phyloP scores from a whole-genome alignment of 768 basidiomycete species.

The Chiua virens region DNA sequence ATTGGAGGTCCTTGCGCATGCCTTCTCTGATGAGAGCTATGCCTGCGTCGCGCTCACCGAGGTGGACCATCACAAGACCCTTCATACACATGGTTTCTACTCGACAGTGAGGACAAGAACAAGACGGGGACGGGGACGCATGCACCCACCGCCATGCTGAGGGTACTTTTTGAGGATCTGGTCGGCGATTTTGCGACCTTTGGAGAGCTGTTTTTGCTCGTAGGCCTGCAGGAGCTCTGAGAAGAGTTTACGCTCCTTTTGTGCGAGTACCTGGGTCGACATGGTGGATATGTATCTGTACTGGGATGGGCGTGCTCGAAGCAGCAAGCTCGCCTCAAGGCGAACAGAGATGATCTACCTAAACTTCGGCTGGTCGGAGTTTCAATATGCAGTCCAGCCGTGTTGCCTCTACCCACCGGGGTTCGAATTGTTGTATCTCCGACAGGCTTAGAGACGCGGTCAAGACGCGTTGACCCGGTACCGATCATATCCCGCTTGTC shows the following conservation, averaged over 20 bases:
- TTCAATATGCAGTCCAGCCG: not conserved
- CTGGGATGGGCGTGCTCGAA: no score
- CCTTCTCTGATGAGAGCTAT: conserved; percentile 84
- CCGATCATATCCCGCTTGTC: conserved; percentile 3
- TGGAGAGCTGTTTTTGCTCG: conserved; percentile 86
- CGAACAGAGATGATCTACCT: no score
- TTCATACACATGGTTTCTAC: conserved; percentile 96
- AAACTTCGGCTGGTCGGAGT: not conserved
- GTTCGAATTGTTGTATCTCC: conserved; percentile 1
- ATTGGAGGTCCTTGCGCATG: conserved; percentile 74
- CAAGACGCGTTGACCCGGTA: conserved; percentile 15
- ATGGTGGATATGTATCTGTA: conserved; percentile 5
- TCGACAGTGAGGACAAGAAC: not conserved
- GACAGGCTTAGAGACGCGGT: conserved; percentile 6
- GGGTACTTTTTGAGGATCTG: conserved; percentile 94
- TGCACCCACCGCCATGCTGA: conserved; percentile 82
- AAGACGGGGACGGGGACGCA: not conserved
- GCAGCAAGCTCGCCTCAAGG: no score
- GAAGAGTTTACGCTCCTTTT: conserved; percentile 85
- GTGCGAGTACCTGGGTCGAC: conserved; percentile 48
- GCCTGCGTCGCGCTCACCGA: conserved; percentile 79
- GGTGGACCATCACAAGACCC: conserved; percentile 80
- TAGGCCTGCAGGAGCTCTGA: conserved; percentile 84
- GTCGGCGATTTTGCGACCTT: conserved; percentile 88
- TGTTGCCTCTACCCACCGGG: conserved; percentile 4